Percentiles rank a stretch among this genome's conserved stretches.
These are phyloP conservation scores for Peniophora sp. DNA, from an alignment of 1,284 basidiomycete species.

Conservation along the genomic window DNA sequence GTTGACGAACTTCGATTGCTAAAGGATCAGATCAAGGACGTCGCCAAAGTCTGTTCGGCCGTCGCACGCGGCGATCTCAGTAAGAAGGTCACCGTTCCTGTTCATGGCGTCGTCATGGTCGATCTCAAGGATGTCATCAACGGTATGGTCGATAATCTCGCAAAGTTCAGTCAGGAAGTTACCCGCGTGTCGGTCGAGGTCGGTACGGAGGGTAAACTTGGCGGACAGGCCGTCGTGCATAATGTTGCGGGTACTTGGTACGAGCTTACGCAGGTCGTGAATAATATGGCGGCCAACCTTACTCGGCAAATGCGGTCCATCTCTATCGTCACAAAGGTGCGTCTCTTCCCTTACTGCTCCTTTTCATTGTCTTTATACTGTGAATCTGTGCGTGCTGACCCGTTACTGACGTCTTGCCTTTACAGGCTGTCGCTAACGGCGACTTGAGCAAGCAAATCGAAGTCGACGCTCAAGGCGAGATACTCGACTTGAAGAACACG, in stretches of 20 bases:
- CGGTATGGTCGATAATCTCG: constrained; percentile 84
- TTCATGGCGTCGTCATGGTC: constrained; percentile 95
- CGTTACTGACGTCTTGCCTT: too few relatives aligned
- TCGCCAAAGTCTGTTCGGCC: constrained; percentile 90
- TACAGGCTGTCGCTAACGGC: constrained; percentile 80
- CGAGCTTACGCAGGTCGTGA: constrained; percentile 84
- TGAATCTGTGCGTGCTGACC: too few relatives aligned
- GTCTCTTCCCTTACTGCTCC: too few relatives aligned
- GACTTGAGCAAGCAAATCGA: constrained; percentile 96
- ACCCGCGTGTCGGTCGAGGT: constrained; percentile 88
- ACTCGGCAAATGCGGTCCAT: constrained; percentile 95
- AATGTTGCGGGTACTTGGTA: constrained; percentile 95
- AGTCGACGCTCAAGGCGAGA: constrained; percentile 94
- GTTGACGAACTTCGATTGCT: constrained; percentile 77
- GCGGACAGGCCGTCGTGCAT: constrained; percentile 86
- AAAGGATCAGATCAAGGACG: constrained; percentile 87
- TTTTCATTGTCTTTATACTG: too few relatives aligned
- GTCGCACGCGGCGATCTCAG: constrained; percentile 92
- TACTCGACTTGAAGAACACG: constrained; percentile 94
- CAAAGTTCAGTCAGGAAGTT: constrained; percentile 78
- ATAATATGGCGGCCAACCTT: constrained; percentile 89
- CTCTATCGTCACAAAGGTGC: constrained; percentile 83
- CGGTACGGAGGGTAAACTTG: constrained; percentile 88
- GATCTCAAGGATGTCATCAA: constrained; percentile 98
- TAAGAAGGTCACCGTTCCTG: constrained; percentile 94